Evolutionary conservation across 768 basidiomycete genomes (phyloP), one percentile per base, ranked within the genome.

Genomic region (Tulasnella sp.): DNA sequence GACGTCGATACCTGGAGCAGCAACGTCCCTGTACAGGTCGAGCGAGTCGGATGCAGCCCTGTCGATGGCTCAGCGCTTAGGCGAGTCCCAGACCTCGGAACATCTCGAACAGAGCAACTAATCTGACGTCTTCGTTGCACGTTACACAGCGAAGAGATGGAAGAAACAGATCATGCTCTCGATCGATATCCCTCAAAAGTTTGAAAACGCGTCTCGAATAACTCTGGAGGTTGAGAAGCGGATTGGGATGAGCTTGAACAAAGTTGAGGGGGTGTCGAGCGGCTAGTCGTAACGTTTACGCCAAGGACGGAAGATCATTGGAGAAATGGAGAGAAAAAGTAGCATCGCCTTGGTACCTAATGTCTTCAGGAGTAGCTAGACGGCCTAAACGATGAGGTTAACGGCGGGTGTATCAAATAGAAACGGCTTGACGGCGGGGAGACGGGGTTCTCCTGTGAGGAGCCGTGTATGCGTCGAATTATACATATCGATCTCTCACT

Each of bases 31-130:
- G 81, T 92, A 92, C 85, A 89, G 92, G 80, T 87, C 90, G 38
- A 86, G 89, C 40, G 86, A 86, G 79, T 89, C 90, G 74, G 93
- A 94, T 84, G 86, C 88, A 31, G 90, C 93, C 74, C 85, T 90
- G 81, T 86, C 91, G 79, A 94, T 96, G 91, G 92, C 93, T 72
- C 91, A 91, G 85, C 90, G 94, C 84, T 87, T 95, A 84, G 93
- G 94, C 95, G 86, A 86, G 88, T 34, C 27, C 71, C 73, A 75
- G 75, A 75, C 75, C 38, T 73, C n/a, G 24, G 76, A n/a, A 56
- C 34, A 39, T 44, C 39, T 48, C 73, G 38, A 44, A 77, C 27
- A n/a, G 58, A 52, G 27, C 31, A 52, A n/a, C 40, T 31, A 19
- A 14, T 38, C 38, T 78, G 38, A 48, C 27, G 31, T 52, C 44